Conservation (phyloP, 805 yeast genomes). For the Debaryomyces maramus region DNA sequence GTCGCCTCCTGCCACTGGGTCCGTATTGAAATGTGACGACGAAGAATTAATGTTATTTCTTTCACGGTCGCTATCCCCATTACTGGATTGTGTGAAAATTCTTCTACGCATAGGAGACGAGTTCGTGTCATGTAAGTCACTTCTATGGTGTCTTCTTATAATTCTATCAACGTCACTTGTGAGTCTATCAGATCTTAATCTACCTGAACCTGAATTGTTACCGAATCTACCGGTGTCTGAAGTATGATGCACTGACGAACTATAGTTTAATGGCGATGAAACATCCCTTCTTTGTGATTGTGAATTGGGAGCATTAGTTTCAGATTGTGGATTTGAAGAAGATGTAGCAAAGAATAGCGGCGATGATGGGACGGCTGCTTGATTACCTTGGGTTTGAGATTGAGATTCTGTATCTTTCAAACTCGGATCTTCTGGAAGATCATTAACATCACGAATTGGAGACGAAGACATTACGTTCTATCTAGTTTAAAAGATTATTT, state of each 20-base stretch:
- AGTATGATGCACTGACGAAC: slow-evolving; percentile 41
- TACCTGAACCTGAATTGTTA: slow-evolving; percentile 22
- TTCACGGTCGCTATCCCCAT: slow-evolving; percentile 9
- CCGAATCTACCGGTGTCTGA: slow-evolving; percentile 38
- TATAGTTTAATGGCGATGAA: slow-evolving; percentile 53
- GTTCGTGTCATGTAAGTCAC: slow-evolving; percentile 73
- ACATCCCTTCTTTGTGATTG: slow-evolving; percentile 29
- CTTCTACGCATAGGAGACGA: slow-evolving; percentile 70
- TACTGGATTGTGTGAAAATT: slow-evolving; percentile 47
- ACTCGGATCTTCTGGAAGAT: slow-evolving; percentile 26
- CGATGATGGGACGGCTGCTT: slow-evolving; percentile 51
- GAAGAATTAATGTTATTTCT: slow-evolving; percentile 14
- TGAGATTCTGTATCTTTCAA: slow-evolving; percentile 34
- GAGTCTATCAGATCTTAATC: slow-evolving; percentile 46
- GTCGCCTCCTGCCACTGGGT: slow-evolving; percentile 29
- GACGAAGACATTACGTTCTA: slow-evolving; percentile 29
- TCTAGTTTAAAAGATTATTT: not conserved
- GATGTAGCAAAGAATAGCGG: slow-evolving; percentile 56
- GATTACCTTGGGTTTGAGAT: slow-evolving; percentile 37
- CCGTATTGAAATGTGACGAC: slow-evolving; percentile 31
- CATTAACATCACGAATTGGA: slow-evolving; percentile 37
- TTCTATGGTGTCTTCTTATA: slow-evolving; percentile 59
- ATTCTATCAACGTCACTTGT: slow-evolving; percentile 45
- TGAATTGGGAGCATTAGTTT: slow-evolving; percentile 15
- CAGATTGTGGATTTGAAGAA: slow-evolving; percentile 42